phyloP scores from a whole-genome alignment of 1,284 basidiomycete genomes.

The Veloboletus limbatus region DNA sequence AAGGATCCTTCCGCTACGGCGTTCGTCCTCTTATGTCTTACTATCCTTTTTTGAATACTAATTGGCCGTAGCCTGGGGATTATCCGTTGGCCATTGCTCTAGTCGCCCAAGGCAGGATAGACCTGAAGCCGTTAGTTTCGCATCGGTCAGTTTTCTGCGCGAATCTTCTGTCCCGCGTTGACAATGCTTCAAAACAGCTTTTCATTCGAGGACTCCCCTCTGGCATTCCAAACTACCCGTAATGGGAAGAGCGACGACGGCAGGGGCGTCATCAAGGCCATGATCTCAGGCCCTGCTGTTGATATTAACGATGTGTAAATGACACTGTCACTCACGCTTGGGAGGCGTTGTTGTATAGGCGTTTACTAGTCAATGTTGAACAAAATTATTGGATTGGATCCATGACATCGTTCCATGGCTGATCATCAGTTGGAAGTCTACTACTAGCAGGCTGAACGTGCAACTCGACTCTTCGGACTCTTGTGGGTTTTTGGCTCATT shows the following conservation, averaged over 20 bases:
- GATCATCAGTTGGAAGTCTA: no score
- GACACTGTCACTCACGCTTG: neutral
- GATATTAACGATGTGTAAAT: slow-evolving; percentile 33
- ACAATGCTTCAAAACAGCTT: slow-evolving; percentile 45
- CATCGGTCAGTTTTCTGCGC: slow-evolving; percentile 57
- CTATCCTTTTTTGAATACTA: slow-evolving; percentile 1
- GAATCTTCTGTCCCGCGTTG: neutral
- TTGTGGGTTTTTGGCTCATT: no score
- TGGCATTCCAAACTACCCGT: slow-evolving; percentile 79
- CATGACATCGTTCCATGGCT: no score
- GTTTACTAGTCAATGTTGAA: no score
- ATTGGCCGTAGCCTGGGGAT: slow-evolving; percentile 62
- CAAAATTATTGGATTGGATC: neutral
- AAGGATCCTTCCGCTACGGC: slow-evolving; percentile 87
- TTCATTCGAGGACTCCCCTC: slow-evolving; percentile 68
- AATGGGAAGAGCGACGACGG: slow-evolving; percentile 79
- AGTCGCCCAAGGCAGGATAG: slow-evolving; percentile 73
- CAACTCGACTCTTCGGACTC: no score
- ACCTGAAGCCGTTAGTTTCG: slow-evolving; percentile 87
- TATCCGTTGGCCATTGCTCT: slow-evolving; percentile 85
- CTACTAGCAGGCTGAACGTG: no score
- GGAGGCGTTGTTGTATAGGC: no score
- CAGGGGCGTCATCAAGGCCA: slow-evolving; percentile 68
- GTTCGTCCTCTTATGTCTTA: slow-evolving; percentile 39
- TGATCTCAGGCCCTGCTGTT: slow-evolving; percentile 75